Evolutionary conservation across 129 eudicot genomes (phyloP), one percentile per base, ranked within the genome.

Genomic region (Solidago caesia): DNA sequence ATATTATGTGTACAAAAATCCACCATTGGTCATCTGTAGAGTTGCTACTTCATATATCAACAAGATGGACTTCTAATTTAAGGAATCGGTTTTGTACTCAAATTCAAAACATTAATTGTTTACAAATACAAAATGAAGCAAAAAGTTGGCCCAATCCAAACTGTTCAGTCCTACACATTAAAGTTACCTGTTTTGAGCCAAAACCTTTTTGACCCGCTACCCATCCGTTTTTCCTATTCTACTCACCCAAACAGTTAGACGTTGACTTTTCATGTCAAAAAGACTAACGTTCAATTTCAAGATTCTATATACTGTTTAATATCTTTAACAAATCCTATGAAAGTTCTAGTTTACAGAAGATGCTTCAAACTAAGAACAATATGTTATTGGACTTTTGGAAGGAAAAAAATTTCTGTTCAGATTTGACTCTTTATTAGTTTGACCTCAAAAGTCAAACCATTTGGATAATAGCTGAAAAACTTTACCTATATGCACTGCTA

Each of bases 401-500:
- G 15, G 15, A 13, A 56, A 56, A n/a, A 56, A 39, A 44, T 15
- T 33, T 33, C 39, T 33, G 39, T 33, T 33, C 0, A 33, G 39
- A 15, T 45, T 45, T 44, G 3, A 42, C 16, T 44, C 21, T 44
- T 33, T 44, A 67, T 7, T 45, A 12, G 7, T 67, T 44, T 44
- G 39, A 67, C 56, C 15, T 16, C 12, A 16, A 67, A 67, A 45
- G 71, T n/a, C 8, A 25, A 16, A 9, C 13, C 14, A 12, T 1
- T 33, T 49, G 56, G 56, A 49, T 12, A 49, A 49, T 2, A 3
- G 5, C n/a, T 49, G 15, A 49, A 73, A 5, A 61, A 56, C 8
- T 53, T 47, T 48, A 83, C 87, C 84, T 75, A 52, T 80, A 84
- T 25, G 82, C 85, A 56, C 72, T 84, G 84, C 87, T 84, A 44